Evolutionary conservation across 2,329 filamentous ascomycete species (phyloP), one percentile per base, ranked within the genome.

Genomic region (Lecanicillium sp.): DNA sequence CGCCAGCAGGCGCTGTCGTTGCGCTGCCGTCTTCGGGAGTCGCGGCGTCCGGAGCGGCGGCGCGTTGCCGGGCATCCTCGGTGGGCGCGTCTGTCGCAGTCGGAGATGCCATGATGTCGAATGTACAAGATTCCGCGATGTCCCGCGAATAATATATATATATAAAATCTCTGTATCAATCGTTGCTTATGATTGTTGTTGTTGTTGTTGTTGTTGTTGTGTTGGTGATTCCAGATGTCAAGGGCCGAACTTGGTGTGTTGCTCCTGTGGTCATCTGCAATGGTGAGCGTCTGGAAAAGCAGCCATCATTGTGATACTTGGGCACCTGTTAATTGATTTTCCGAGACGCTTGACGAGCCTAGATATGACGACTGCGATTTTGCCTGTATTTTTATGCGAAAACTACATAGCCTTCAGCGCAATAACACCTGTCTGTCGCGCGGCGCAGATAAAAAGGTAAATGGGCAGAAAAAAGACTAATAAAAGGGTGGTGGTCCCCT

Each of bases 201-300:
- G 51, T 48, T n/a, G n/a, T n/a, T n/a, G n/a, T n/a, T n/a, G n/a
- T n/a, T n/a, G n/a, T n/a, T n/a, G n/a, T n/a, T n/a, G n/a, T n/a
- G n/a, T n/a, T n/a, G n/a, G n/a, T n/a, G n/a, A n/a, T n/a, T n/a
- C n/a, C n/a, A n/a, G n/a, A n/a, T n/a, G n/a, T n/a, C n/a, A n/a
- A n/a, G n/a, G n/a, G n/a, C n/a, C n/a, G n/a, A n/a, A n/a, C n/a
- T n/a, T n/a, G n/a, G n/a, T n/a, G n/a, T n/a, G n/a, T n/a, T 54
- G 52, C 51, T 54, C 58, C 55, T 59, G 45, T 51, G 40, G 60
- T 62, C 62, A 64, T 65, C 57, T 61, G 54, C 58, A 65, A 61
- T 57, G 56, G 65, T 67, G 65, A 67, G 65, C 60, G 58, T 65
- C 56, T 58, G 60, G 60, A 58, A 64, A 57, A 49, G 52, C 50